Evolutionary conservation across 78 protist genomes (phyloP), one percentile per base, ranked within the genome.

Genomic region (Chrysochromulina tobinii): DNA sequence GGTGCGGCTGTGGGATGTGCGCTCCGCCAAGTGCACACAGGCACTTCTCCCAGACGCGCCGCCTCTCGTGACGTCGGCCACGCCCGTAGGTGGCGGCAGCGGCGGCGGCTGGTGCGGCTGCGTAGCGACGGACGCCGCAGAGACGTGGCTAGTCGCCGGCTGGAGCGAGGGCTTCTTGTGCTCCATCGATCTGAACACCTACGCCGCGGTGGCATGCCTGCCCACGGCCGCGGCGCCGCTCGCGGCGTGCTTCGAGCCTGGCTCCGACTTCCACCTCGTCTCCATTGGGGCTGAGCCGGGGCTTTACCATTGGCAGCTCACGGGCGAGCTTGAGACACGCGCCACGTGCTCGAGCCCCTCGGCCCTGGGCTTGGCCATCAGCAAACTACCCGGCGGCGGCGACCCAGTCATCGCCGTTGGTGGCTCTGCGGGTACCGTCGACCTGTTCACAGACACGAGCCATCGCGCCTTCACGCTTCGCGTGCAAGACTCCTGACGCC

Each of bases 1-100:
- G 68, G 59, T 27, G 54, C 66, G 89, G 14, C 23, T 86, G 25
- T 86, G 89, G 89, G 89, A 86, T 23, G 61, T 86, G 53, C 59
- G 53, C 53, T 6, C 67, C 4, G 68, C 48, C 73, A 14, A 25
- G 17, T 1, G 73, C 38, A 38, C 25, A 38, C 23, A 8, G 48
- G 25, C 25, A 38, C 73, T 67, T 11, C 73, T 25, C 38, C 73
- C 73, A 14, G 23, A 8, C 38, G 48, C 11, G 38, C 23, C 38
- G 7, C 38, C 73, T 7, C 64, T 59, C 64, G 64, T 12, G 64
- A 7, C 64, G 38, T 38, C 38, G 38, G 38, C 38, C 38, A 38
- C 38, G 38, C 38, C 38, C 38, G 38, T 38, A 38, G 38, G 38
- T 38, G 38, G 38, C 38, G 38, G 38, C 64, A 59, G 64, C 64